Conservation (phyloP, 2,329 filamentous ascomycete species). For the Xylaria sp. region DNA sequence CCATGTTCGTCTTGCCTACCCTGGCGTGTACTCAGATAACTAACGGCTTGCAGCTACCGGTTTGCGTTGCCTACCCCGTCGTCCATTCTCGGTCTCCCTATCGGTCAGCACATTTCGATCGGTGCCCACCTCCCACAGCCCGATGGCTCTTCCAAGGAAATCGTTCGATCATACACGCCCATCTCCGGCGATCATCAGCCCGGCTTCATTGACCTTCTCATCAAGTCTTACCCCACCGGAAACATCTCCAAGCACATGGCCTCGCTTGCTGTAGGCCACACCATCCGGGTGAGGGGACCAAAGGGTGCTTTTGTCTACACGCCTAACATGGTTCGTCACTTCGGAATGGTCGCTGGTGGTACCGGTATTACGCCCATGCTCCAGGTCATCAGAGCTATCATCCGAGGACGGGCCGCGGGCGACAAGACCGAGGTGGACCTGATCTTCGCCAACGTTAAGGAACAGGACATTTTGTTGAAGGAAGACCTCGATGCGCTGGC, state of each 20-base stretch:
- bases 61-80: constrained; percentile 79
- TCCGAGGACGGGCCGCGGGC: constrained; percentile 75
- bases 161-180: constrained; percentile 89
- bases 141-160: constrained; percentile 77
- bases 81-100: constrained; percentile 90
- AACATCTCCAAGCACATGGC: constrained; percentile 97
- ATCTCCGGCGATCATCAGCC: constrained; percentile 87
- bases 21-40: neutral
- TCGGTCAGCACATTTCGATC: constrained; percentile 98
- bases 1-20: constrained; percentile 67
- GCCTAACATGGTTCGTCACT: constrained; percentile 93
- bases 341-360: constrained; percentile 97
- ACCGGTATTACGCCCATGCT: constrained; percentile 99
- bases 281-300: constrained; percentile 87
- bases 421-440: constrained; percentile 90
- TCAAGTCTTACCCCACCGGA: constrained; percentile 96
- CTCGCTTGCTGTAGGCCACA: constrained; percentile 78
- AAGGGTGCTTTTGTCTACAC: constrained; percentile 98
- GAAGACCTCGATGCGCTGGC: constrained; percentile 85
- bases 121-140: constrained; percentile 70
- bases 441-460: constrained; percentile 95
- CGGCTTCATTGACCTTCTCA: constrained; percentile 92
- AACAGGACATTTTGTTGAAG: constrained; percentile 88
- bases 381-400: constrained; percentile 89
- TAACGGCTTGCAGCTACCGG: constrained; percentile 69